Percentiles rank a stretch among this genome's conserved stretches.
Evolutionary conservation across 352 stramenopile species (phyloP).

Genomic region (Phytophthora ramorum): DNA sequence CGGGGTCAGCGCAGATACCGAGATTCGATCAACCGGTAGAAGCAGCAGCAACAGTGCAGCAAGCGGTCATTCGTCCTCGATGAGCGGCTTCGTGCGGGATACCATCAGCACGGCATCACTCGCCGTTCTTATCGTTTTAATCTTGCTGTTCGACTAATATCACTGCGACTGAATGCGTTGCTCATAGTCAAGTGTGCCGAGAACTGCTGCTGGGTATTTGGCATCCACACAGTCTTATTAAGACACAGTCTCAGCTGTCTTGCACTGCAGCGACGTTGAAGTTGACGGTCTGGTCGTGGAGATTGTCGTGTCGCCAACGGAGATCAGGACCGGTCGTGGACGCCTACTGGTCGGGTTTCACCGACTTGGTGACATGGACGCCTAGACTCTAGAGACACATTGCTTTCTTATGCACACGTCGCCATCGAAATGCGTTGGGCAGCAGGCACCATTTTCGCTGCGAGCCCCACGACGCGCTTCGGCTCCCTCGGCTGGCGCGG

Average conservation of each 20-base stretch:
- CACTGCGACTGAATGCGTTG: background rate
- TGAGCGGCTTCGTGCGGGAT: slow-evolving; percentile 3
- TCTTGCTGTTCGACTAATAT: slow-evolving; percentile 17
- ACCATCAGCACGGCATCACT: background rate
- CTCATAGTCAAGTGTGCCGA: background rate
- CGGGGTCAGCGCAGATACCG: slow-evolving; percentile 12
- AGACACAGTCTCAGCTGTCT: background rate
- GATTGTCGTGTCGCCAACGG: background rate
- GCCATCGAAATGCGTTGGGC: slow-evolving; percentile 20
- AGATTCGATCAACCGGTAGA: background rate
- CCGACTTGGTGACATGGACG: background rate
- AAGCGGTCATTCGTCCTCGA: slow-evolving; percentile 3
- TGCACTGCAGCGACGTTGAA: slow-evolving; percentile 13
- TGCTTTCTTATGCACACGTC: background rate
- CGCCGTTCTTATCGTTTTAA: slow-evolving; percentile 4
- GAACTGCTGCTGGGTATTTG: background rate
- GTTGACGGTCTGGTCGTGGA: slow-evolving; percentile 12
- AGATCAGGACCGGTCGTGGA: background rate
- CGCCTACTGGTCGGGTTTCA: background rate
- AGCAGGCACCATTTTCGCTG: slow-evolving; percentile 2
- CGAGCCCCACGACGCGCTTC: slow-evolving; percentile 7
- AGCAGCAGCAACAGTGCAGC: slow-evolving; percentile 12
- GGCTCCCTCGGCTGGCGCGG: slow-evolving; percentile 7
- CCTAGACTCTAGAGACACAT: background rate
- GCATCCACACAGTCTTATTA: background rate